These are phyloP conservation scores for Diplocarpon mali DNA, from an alignment of 2,329 filamentous ascomycete species.

Conservation along the genomic window DNA sequence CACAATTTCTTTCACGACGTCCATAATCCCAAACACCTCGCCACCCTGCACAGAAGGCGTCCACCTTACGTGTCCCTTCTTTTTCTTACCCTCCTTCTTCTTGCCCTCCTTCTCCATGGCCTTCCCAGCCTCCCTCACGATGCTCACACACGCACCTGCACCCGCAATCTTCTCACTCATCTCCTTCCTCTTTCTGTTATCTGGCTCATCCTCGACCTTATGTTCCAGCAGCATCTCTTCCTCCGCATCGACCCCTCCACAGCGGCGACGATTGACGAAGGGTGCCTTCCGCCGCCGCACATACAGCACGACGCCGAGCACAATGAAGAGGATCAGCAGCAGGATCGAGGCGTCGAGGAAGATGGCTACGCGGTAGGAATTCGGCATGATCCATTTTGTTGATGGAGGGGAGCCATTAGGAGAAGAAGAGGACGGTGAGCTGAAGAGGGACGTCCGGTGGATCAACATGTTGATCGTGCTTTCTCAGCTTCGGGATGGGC, in stretches of 20 bases:
- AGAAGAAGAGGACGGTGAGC: neutral
- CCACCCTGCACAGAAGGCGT: constrained; percentile 7
- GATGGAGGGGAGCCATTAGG: neutral
- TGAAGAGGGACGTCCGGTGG: neutral
- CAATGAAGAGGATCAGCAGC: constrained; percentile 6
- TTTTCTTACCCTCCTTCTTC: constrained; percentile 1
- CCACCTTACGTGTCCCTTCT: constrained; percentile 13
- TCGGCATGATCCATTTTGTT: constrained; percentile 2
- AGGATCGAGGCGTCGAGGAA: constrained; percentile 10
- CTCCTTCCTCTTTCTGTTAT: neutral
- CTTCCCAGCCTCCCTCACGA: neutral
- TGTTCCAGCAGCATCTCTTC: neutral
- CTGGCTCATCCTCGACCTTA: no score
- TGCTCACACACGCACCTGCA: neutral
- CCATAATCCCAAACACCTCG: constrained; percentile 2
- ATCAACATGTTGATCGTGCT: no score
- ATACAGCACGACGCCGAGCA: constrained; percentile 5
- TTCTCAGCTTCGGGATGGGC: no score
- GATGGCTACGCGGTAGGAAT: constrained; percentile 12
- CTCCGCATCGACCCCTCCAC: neutral
- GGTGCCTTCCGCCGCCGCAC: neutral
- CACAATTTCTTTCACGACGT: neutral
- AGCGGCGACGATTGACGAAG: neutral
- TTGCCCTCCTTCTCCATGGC: neutral
- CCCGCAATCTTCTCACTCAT: neutral